These are phyloP conservation scores for Gloeopeniophorella convolvens DNA, from an alignment of 768 basidiomycete genomes.

Conservation along the genomic window DNA sequence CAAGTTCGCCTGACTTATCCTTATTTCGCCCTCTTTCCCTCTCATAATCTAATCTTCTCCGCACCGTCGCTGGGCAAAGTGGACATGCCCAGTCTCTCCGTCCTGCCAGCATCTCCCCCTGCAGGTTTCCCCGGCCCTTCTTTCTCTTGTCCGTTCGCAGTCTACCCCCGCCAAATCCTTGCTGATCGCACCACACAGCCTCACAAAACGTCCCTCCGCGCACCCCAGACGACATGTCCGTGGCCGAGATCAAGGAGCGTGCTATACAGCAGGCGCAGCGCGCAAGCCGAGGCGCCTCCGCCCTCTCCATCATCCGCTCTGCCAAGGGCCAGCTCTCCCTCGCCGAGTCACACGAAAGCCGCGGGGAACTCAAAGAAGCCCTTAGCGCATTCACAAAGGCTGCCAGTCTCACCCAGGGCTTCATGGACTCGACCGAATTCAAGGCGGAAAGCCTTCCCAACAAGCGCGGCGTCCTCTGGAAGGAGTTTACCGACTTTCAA, in stretches of 20 bases:
- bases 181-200: slow-evolving; percentile 17
- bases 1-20: slow-evolving; percentile 6
- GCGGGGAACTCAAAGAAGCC: slow-evolving; percentile 57
- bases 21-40: slow-evolving; percentile 13
- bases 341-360: slow-evolving; percentile 47
- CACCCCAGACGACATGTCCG: slow-evolving; percentile 28
- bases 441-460: slow-evolving; percentile 40
- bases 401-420: slow-evolving; percentile 49
- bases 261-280: slow-evolving; percentile 43
- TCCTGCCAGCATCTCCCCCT: slow-evolving; percentile 35
- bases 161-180: slow-evolving; percentile 14
- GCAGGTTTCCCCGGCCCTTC: slow-evolving; percentile 27
- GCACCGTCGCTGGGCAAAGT: neutral
- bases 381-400: slow-evolving; percentile 55
- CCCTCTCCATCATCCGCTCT: slow-evolving; percentile 52
- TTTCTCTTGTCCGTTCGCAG: slow-evolving; percentile 24
- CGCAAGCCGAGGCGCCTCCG: slow-evolving; percentile 51
- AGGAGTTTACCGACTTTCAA: slow-evolving; percentile 59
- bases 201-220: slow-evolving; percentile 22
- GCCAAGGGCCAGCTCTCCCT: slow-evolving; percentile 51
- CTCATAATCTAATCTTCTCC: slow-evolving; percentile 9
- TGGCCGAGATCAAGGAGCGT: slow-evolving; percentile 43
- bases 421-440: slow-evolving; percentile 57
- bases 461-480: slow-evolving; percentile 49
- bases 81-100: slow-evolving; percentile 39